Conservation (phyloP, 2,329 filamentous ascomycete species). For the Rutstroemia sp. region DNA sequence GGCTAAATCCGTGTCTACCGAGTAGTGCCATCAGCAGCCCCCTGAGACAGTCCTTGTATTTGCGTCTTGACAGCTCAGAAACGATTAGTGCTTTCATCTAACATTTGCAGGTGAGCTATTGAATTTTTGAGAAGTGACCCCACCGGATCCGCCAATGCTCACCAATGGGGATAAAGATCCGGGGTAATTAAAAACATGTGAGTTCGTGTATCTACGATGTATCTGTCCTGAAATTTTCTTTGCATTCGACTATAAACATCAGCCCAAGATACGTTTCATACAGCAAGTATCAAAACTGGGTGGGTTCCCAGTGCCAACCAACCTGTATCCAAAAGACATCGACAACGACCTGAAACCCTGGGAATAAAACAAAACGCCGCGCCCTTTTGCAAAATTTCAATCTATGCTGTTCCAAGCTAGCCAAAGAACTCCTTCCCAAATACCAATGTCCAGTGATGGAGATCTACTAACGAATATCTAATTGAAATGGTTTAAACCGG, state of each 20-base stretch:
- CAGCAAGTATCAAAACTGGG: not conserved
- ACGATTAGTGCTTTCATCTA: too few relatives aligned
- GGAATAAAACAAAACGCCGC: slow-evolving; percentile 5
- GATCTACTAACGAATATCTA: slow-evolving; percentile 61
- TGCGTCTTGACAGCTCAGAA: too few relatives aligned
- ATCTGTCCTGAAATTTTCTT: not conserved
- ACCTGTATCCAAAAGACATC: slow-evolving; percentile 6
- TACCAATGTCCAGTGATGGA: not conserved
- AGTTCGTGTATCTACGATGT: not conserved
- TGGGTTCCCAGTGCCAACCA: not conserved
- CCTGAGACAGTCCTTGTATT: too few relatives aligned
- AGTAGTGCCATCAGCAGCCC: too few relatives aligned
- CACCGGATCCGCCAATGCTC: too few relatives aligned
- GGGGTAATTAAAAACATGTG: not conserved
- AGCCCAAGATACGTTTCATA: slow-evolving; percentile 1
- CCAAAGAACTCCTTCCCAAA: slow-evolving; percentile 1
- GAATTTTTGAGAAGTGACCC: too few relatives aligned
- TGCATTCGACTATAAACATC: slow-evolving; percentile 9
- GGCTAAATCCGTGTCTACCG: too few relatives aligned
- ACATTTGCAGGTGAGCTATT: too few relatives aligned
- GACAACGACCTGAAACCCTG: not conserved
- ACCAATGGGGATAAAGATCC: too few relatives aligned
- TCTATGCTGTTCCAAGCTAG: slow-evolving; percentile 1
- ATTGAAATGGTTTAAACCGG: slow-evolving; percentile 76
- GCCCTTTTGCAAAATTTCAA: not conserved